phyloP scores from a whole-genome alignment of 192 early-diverging fungal species.

The Mortierella antarctica region DNA sequence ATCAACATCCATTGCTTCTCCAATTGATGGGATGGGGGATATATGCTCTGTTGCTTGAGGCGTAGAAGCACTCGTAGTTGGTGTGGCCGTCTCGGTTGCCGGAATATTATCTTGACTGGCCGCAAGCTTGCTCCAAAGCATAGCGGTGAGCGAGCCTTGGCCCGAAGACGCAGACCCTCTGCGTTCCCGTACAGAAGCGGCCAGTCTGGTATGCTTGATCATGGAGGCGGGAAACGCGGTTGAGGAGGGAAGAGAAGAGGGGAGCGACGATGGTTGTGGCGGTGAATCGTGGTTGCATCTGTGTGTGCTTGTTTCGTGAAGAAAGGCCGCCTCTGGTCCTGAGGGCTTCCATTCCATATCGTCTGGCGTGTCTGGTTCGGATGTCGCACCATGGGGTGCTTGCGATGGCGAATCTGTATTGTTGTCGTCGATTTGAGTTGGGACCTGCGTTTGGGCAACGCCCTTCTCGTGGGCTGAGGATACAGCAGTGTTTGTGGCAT shows the following conservation, averaged over 20 bases:
- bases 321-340: conserved; percentile 21
- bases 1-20: neutral
- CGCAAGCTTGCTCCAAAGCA: conserved; percentile 26
- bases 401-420: neutral
- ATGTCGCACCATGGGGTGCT: neutral
- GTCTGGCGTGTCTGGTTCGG: neutral
- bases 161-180: conserved; percentile 23
- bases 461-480: conserved; percentile 5
- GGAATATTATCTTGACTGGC: conserved; percentile 11
- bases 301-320: conserved; percentile 1
- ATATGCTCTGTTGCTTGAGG: neutral
- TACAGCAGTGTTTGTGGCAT: conserved; percentile 8
- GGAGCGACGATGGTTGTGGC: conserved; percentile 6
- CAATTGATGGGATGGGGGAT: no score
- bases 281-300: neutral
- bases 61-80: neutral
- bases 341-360: conserved; percentile 43
- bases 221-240: conserved; percentile 20
- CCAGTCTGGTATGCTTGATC: conserved; percentile 19
- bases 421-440: neutral
- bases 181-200: conserved; percentile 3
- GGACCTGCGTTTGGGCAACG: neutral
- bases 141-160: conserved; percentile 12
- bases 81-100: neutral
- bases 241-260: conserved; percentile 29